These are phyloP conservation scores for Gossypium raimondii DNA, from an alignment of 345 rosid species.

Conservation along the genomic window DNA sequence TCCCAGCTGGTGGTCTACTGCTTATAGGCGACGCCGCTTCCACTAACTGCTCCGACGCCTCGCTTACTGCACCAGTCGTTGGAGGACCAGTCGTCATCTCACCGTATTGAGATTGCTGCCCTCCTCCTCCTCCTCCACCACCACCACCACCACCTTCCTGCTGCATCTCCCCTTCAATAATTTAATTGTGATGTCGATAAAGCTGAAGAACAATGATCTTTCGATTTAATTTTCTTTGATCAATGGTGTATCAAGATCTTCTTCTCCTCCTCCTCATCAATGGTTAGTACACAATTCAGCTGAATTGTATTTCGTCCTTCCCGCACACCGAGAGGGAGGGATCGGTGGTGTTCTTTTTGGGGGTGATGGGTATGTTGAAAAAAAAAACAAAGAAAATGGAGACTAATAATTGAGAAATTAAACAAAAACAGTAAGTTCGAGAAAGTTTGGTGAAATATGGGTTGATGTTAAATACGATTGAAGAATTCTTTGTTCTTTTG, in stretches of 20 bases:
- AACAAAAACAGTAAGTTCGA: slow-evolving; percentile 10
- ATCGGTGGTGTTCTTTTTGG: no score
- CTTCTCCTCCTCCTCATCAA: slow-evolving; percentile 19
- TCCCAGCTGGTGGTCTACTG: slow-evolving; percentile 67
- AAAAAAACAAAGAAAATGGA: background rate
- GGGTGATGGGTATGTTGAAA: background rate
- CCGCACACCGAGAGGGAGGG: background rate
- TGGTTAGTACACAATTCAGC: background rate
- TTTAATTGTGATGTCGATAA: background rate
- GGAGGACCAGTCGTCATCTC: slow-evolving; percentile 14
- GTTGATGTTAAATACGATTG: slow-evolving; percentile 15
- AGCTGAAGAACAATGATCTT: background rate
- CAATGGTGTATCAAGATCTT: slow-evolving; percentile 20
- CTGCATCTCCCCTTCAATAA: slow-evolving; percentile 35
- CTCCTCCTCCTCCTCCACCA: slow-evolving; percentile 32
- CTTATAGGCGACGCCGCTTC: slow-evolving; percentile 90
- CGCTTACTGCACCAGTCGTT: slow-evolving; percentile 17
- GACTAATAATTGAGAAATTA: background rate
- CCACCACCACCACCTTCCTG: slow-evolving; percentile 37
- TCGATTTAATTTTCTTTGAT: background rate
- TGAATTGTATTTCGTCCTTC: background rate
- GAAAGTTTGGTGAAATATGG: slow-evolving; percentile 20
- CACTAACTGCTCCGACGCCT: slow-evolving; percentile 32
- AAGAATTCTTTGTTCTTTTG: background rate
- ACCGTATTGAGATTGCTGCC: slow-evolving; percentile 34